Conservation (phyloP, 352 stramenopile genomes). For the Elongisporangium prolatum region DNA sequence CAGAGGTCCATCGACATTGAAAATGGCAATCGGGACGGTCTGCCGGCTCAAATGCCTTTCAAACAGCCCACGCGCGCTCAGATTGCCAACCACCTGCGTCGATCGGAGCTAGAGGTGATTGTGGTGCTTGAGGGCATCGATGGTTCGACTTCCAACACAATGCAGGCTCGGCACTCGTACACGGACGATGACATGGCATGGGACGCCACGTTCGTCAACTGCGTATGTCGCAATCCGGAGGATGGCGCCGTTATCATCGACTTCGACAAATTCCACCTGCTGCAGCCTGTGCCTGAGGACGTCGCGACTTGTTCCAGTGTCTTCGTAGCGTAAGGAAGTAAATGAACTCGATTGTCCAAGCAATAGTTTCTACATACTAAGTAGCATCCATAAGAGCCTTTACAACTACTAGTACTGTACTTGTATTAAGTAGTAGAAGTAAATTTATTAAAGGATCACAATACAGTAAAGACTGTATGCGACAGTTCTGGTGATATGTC, state of each 20-base stretch:
- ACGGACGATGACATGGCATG: constrained; percentile 77
- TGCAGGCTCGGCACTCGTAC: constrained; percentile 83
- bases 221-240: constrained; percentile 47
- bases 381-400: no score
- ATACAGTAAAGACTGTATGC: no score
- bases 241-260: constrained; percentile 52
- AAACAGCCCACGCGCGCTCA: constrained; percentile 64
- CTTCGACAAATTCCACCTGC: constrained; percentile 80
- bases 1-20: constrained; percentile 76
- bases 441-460: no score
- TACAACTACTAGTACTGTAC: no score
- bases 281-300: constrained; percentile 62
- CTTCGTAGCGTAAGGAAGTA: not conserved
- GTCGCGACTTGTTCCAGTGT: constrained; percentile 6
- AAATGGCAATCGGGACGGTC: constrained; percentile 77
- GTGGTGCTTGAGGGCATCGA: constrained; percentile 83
- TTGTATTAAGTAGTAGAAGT: no score
- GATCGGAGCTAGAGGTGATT: constrained; percentile 73
- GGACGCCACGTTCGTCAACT: constrained; percentile 76
- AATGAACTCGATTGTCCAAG: no score
- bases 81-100: constrained; percentile 63
- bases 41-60: constrained; percentile 24
- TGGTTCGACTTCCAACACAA: constrained; percentile 82
- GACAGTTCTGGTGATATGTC: not conserved
- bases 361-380: no score